Conservation (phyloP, 2,329 filamentous ascomycete species). For the Aspergillus piperis region DNA sequence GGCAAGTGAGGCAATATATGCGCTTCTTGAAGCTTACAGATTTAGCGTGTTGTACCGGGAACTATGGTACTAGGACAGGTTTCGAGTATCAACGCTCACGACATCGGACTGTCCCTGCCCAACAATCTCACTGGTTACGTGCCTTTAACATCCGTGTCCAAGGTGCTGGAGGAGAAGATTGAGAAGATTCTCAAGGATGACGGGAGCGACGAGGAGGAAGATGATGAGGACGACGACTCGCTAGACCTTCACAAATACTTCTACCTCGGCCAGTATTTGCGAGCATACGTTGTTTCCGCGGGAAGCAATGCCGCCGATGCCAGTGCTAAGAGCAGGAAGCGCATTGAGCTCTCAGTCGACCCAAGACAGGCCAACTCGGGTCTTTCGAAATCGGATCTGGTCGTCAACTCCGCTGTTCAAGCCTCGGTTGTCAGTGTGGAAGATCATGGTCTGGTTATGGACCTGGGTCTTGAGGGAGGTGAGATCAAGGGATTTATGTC, state of each 20-base stretch:
- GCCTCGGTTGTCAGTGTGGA: conserved; percentile 89
- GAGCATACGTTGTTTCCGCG: conserved; percentile 79
- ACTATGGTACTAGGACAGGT: conserved; percentile 87
- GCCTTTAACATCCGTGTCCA: conserved; percentile 87
- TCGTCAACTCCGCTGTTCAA: conserved; percentile 77
- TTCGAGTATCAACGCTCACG: conserved; percentile 74
- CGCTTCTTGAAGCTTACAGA: conserved; percentile 33
- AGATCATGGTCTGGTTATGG: conserved; percentile 93
- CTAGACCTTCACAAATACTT: conserved; percentile 77
- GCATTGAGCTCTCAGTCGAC: conserved; percentile 83
- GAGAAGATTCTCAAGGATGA: conserved; percentile 66
- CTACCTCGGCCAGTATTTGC: conserved; percentile 80
- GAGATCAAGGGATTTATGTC: conserved; percentile 80
- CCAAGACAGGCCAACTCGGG: conserved; percentile 77
- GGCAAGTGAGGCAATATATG: not conserved
- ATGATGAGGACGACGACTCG: conserved; percentile 48
- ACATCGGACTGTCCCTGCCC: conserved; percentile 79
- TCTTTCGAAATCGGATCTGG: conserved; percentile 70
- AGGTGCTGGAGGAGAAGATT: conserved; percentile 72
- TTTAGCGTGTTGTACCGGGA: conserved; percentile 76
- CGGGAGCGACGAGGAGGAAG: conserved; percentile 55
- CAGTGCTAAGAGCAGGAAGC: conserved; percentile 69
- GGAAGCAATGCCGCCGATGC: conserved; percentile 54
- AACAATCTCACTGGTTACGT: conserved; percentile 93
- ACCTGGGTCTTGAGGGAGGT: conserved; percentile 71